Evolutionary conservation across 345 rosid species (phyloP).

Genomic region (Crucihimalaya himalaica): DNA sequence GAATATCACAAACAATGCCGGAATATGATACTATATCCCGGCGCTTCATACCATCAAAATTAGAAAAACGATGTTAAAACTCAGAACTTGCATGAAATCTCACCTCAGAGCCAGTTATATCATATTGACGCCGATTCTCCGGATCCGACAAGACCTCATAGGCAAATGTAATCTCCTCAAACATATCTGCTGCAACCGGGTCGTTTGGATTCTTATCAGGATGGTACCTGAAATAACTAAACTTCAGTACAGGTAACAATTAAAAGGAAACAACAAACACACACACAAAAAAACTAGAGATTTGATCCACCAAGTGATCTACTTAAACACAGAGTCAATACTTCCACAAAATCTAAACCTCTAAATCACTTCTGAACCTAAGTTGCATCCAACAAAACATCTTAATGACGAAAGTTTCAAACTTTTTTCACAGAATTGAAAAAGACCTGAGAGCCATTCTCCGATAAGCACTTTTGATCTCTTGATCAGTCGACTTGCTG

Average conservation of each 20-base stretch:
- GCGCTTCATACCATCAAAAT: background rate
- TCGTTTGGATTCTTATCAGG: slow-evolving; percentile 97
- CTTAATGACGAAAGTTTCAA: background rate
- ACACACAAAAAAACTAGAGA: background rate
- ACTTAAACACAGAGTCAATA: background rate
- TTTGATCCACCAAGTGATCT: background rate
- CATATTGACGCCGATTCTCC: slow-evolving; percentile 78
- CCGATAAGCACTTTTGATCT: slow-evolving; percentile 87
- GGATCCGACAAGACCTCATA: slow-evolving; percentile 88
- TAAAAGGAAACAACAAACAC: background rate
- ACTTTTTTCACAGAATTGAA: background rate
- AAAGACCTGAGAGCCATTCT: slow-evolving; percentile 91
- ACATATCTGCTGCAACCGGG: slow-evolving; percentile 86
- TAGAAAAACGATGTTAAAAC: background rate
- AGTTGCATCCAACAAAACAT: background rate
- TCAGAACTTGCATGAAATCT: slow-evolving; percentile 27
- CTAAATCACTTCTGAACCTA: background rate
- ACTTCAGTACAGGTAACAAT: background rate
- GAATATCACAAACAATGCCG: too few species aligned
- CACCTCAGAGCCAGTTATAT: slow-evolving; percentile 90
- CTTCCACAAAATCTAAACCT: background rate
- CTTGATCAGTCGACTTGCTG: slow-evolving; percentile 77
- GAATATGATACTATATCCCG: background rate
- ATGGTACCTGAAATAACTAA: slow-evolving; percentile 68
- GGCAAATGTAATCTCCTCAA: slow-evolving; percentile 87